Evolutionary conservation across 2,329 filamentous ascomycete genomes (phyloP).

Genomic region (Aureobasidium sp.): DNA sequence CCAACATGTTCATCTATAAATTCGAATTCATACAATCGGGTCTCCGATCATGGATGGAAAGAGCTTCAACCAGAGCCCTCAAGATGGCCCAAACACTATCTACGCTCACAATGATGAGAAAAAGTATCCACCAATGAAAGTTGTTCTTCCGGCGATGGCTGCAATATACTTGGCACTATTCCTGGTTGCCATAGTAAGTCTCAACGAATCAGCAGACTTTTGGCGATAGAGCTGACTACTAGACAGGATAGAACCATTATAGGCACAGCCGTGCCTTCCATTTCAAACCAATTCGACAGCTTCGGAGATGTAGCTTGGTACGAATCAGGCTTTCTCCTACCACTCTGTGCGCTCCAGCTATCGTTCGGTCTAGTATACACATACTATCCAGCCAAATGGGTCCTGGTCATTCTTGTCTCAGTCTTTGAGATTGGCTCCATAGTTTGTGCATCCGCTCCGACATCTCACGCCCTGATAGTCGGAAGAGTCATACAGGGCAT

Average conservation of each 20-base stretch:
- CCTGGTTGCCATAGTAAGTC: slow-evolving; percentile 31
- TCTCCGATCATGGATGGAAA: neutral
- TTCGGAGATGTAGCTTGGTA: slow-evolving; percentile 45
- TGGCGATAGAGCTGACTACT: neutral
- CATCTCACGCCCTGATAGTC: slow-evolving; percentile 45
- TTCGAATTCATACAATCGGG: too few relatives aligned
- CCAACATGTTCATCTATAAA: neutral
- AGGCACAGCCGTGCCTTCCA: slow-evolving; percentile 41
- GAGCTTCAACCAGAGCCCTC: neutral
- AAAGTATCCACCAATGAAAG: slow-evolving; percentile 26
- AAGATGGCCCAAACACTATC: too few relatives aligned
- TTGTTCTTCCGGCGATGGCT: slow-evolving; percentile 30
- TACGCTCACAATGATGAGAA: neutral
- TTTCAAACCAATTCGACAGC: slow-evolving; percentile 42
- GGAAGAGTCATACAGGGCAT: slow-evolving; percentile 47
- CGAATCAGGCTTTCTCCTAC: slow-evolving; percentile 38
- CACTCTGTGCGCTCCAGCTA: slow-evolving; percentile 36
- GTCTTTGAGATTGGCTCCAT: slow-evolving; percentile 43
- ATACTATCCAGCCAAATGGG: slow-evolving; percentile 38
- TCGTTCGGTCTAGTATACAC: slow-evolving; percentile 36
- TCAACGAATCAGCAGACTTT: neutral
- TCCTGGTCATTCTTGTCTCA: slow-evolving; percentile 32
- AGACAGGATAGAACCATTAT: slow-evolving; percentile 29
- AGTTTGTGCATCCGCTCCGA: slow-evolving; percentile 42
- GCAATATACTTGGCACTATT: slow-evolving; percentile 34